These are phyloP conservation scores for Thozetella sp. DNA, from an alignment of 495 filamentous ascomycete genomes.

Conservation along the genomic window DNA sequence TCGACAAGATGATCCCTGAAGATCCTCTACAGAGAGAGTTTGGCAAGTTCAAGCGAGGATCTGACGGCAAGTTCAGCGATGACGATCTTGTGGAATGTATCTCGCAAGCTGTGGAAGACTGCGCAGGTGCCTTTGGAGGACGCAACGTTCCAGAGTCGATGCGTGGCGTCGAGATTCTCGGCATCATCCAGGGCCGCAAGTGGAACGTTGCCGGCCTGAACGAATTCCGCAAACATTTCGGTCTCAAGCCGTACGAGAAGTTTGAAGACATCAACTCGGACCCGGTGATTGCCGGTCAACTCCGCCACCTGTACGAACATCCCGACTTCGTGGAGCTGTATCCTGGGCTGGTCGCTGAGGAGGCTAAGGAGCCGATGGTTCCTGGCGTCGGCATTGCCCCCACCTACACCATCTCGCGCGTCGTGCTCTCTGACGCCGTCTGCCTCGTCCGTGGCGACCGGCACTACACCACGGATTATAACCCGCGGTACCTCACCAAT, in stretches of 20 bases:
- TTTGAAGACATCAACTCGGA: slow-evolving; percentile 89
- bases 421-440: slow-evolving; percentile 84
- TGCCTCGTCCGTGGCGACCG: slow-evolving; percentile 84
- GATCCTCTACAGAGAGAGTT: slow-evolving; percentile 70
- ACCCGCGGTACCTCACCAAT: slow-evolving; percentile 75
- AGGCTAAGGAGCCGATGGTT: slow-evolving; percentile 70
- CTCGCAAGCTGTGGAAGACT: slow-evolving; percentile 63
- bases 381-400: slow-evolving; percentile 83
- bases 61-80: slow-evolving; percentile 64
- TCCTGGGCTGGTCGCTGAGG: slow-evolving; percentile 80
- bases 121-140: slow-evolving; percentile 66
- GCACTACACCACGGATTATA: slow-evolving; percentile 79
- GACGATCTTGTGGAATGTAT: slow-evolving; percentile 72
- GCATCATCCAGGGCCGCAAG: slow-evolving; percentile 79
- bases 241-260: slow-evolving; percentile 68
- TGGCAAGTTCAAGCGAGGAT: slow-evolving; percentile 58
- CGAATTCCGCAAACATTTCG: slow-evolving; percentile 84
- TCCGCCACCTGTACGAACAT: slow-evolving; percentile 76
- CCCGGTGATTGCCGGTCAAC: slow-evolving; percentile 68
- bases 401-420: slow-evolving; percentile 80
- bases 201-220: slow-evolving; percentile 87
- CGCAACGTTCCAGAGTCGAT: slow-evolving; percentile 75
- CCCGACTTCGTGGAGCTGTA: slow-evolving; percentile 77
- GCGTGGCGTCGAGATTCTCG: slow-evolving; percentile 78
- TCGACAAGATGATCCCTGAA: slow-evolving; percentile 55